Conservation (phyloP, 805 yeast genomes). For the Starmera caribaea region DNA sequence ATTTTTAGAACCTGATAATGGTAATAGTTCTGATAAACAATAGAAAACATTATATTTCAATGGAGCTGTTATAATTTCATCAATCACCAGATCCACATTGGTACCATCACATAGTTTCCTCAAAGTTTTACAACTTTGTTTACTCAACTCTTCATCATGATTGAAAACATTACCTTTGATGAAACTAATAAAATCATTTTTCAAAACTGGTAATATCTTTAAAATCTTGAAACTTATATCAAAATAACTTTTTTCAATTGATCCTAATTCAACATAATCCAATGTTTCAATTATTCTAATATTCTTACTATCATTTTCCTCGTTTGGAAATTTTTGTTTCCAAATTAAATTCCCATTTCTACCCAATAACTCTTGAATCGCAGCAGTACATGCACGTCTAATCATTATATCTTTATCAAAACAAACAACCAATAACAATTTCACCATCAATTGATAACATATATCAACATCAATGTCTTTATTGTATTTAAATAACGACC, state of each 20-base stretch:
- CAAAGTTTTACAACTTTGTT: conserved; percentile 32
- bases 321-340: conserved; percentile 10
- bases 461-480: conserved; percentile 13
- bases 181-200: conserved; percentile 20
- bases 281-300: conserved; percentile 50
- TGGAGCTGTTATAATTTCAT: neutral
- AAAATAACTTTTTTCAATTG: conserved; percentile 29
- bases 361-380: conserved; percentile 79
- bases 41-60: conserved; percentile 8
- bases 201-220: conserved; percentile 15
- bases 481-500: conserved; percentile 56
- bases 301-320: conserved; percentile 21
- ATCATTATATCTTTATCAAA: conserved; percentile 69
- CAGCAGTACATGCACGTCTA: conserved; percentile 78
- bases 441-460: conserved; percentile 14
- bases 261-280: conserved; percentile 40
- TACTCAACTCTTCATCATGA: conserved; percentile 32
- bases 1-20: conserved; percentile 1
- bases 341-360: conserved; percentile 45
- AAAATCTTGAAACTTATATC: conserved; percentile 23
- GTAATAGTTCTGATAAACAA: conserved; percentile 13
- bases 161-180: conserved; percentile 24
- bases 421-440: conserved; percentile 41
- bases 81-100: conserved; percentile 1
- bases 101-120: conserved; percentile 4